Evolutionary conservation across 2,329 filamentous ascomycete species (phyloP).

Genomic region (Colletotrichum falcatum): DNA sequence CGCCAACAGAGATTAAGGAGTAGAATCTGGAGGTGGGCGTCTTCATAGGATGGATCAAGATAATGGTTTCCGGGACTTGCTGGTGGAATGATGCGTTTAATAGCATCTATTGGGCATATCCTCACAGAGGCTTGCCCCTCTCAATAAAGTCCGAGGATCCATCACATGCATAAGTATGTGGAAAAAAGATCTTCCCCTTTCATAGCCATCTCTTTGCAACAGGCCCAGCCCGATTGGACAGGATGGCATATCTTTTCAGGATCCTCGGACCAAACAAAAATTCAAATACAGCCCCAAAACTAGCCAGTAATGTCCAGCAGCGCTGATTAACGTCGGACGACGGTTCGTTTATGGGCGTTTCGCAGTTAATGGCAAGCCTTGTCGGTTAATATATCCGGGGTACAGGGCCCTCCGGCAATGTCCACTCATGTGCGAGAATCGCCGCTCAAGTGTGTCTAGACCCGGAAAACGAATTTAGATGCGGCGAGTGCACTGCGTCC

Average conservation of each 20-base stretch:
- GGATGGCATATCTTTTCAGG: background rate
- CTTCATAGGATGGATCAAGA: background rate
- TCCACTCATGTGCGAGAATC: background rate
- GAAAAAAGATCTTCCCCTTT: background rate
- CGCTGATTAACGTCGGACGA: conserved; percentile 37
- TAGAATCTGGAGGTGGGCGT: background rate
- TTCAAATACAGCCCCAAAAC: conserved; percentile 16
- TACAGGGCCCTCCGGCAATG: background rate
- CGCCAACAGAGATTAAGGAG: conserved; percentile 15
- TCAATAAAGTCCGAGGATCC: background rate
- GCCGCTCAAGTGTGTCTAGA: background rate
- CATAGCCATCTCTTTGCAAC: conserved; percentile 25
- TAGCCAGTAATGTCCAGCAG: conserved; percentile 9
- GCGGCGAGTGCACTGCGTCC: background rate
- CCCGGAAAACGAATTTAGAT: background rate
- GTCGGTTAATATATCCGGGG: conserved; percentile 22
- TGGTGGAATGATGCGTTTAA: no score
- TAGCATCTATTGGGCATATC: no score
- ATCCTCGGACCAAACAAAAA: conserved; percentile 5
- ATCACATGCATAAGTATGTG: background rate
- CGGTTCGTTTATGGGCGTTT: conserved; percentile 34
- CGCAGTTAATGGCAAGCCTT: conserved; percentile 21
- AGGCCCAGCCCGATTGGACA: conserved; percentile 21
- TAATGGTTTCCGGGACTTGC: background rate
- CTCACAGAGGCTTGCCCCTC: background rate